Base-by-base conservation (phyloP, 169 alveolate genomes). In the Plasmodium fragile region DNA sequence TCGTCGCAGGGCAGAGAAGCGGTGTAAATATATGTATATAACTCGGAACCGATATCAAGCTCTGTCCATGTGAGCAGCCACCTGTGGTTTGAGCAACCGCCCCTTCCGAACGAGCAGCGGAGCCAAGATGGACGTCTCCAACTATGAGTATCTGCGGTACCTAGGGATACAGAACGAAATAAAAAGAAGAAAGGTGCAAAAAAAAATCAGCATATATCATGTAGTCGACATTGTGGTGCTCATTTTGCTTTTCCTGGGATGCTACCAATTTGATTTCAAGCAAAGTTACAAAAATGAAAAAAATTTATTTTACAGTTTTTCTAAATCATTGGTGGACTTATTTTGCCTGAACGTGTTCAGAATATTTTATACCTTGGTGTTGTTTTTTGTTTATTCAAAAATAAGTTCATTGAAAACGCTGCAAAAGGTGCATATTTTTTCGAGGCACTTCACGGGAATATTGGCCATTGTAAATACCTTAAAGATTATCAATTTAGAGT, bases 61-160 rank as follows among this genome's bases (percentile, higher is more conserved):
- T 49, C 59, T n/a, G n/a, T 43, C 53, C 53, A 43, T 43, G 53
- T 43, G 53, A 10, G n/a, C 7, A 10, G 0, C 53, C 53, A 4
- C 53, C 59, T 13, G 1, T 13, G 22, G 5, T 49, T 18, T 13
- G 22, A 0, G 22, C 13, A 49, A 13, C 16, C 59, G 22, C 59
- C 59, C 30, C 39, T 16, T 28, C 16, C 30, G 36, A 59, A 59
- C 34, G 73, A 65, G 36, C 36, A 13, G 75, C n/a, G n/a, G 75
- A 65, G n/a, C 30, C 18, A 87, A 87, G 81, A 87, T 87, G 93
- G 82, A 87, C 71, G 82, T 87, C 2, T 49, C 90, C 10, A 87
- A 78, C 28, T 87, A 87, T 16, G 93, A 87, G 28, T 87, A 87
- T 22, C 32, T 87, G 32, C 59, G 93, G 34, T 39, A 77, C 25